Base-by-base conservation (phyloP, 2,329 filamentous ascomycete species). In the Monosporascus sp. region DNA sequence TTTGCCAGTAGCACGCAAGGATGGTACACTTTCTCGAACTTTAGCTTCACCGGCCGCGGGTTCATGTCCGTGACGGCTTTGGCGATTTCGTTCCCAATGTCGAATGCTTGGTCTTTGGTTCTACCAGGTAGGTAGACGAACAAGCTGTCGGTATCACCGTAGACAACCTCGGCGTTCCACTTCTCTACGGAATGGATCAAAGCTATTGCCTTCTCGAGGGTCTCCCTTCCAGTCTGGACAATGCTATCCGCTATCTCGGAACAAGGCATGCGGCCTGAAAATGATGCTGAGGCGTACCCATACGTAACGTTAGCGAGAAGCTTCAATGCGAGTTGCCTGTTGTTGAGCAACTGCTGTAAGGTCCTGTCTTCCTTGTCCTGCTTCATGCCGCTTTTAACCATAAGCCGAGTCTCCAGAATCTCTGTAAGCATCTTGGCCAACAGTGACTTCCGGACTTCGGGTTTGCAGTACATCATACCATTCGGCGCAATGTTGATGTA, bases 251-350 rank as follows among this genome's bases (percentile, higher is more conserved):
- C 94, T 58, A 99, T 96, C 70, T 99, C 94, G 1, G 91, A 90
- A 69, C 94, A 99, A 0, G 94, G 94, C 94, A 99, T 97, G 24
- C 94, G 85, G 0, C 94, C 94, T 0, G 93, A 97, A 70, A 97
- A 99, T 0, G 90, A 95, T 0, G 94, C 94, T 3, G 94, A 97
- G 0, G 94, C 94, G 71, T 99, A 99, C 11, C 94, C 94, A 65
- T 99, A 99, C 0, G 94, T 99, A 60, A 99, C 94, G 63, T 99
- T 99, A n/a, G 94, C 94, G 39, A 99, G 89, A 7, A 99, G 78
- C 67, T 99, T 99, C 25, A 99, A 79, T 0, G 94, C 94, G 3
- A 99, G 77, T 63, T 99, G 94, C 64, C 94, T 80, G 68, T 97
- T 96, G 73, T 99, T 95, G 18, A 97, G 77, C 14, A 97, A 80